Conservation (phyloP, 495 filamentous ascomycete genomes). For the Ramalina peruviana region DNA sequence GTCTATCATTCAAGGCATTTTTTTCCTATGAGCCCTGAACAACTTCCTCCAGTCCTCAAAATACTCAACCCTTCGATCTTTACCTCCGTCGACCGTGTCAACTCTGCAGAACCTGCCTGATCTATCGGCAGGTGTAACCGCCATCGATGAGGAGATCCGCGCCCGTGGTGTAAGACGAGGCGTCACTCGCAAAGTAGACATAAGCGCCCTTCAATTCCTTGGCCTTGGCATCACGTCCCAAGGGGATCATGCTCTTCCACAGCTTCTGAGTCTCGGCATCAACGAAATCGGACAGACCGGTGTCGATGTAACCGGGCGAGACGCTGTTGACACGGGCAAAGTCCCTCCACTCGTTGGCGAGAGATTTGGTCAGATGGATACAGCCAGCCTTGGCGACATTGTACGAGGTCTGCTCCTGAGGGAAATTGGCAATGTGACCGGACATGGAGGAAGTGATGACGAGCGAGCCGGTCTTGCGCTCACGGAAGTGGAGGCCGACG, state of each 20-base stretch:
- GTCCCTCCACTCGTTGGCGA: conserved; percentile 67
- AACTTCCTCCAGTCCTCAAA: no score
- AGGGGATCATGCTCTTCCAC: conserved; percentile 66
- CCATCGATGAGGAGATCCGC: conserved; percentile 67
- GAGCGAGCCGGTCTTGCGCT: conserved; percentile 44
- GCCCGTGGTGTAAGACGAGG: conserved; percentile 74
- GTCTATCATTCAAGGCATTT: no score
- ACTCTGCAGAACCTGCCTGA: background rate
- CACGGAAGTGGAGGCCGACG: conserved; percentile 48
- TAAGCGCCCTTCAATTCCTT: conserved; percentile 80
- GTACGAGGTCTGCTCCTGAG: conserved; percentile 69
- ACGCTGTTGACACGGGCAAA: conserved; percentile 65
- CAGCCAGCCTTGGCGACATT: conserved; percentile 60
- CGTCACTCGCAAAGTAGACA: conserved; percentile 62
- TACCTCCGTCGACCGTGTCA: no score
- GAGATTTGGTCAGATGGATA: conserved; percentile 40
- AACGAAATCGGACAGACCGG: conserved; percentile 64
- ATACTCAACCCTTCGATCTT: no score
- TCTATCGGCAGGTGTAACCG: conserved; percentile 14
- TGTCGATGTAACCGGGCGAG: conserved; percentile 69
- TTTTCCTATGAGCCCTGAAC: no score
- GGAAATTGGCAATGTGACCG: conserved; percentile 65
- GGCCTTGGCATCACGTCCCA: conserved; percentile 58
- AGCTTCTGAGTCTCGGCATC: conserved; percentile 52
- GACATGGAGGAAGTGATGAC: conserved; percentile 55